Percentiles rank a stretch among this genome's conserved stretches.
phyloP scores from a whole-genome alignment of 2,329 filamentous ascomycete genomes.

The Pyrenophora tritici-repentis region DNA sequence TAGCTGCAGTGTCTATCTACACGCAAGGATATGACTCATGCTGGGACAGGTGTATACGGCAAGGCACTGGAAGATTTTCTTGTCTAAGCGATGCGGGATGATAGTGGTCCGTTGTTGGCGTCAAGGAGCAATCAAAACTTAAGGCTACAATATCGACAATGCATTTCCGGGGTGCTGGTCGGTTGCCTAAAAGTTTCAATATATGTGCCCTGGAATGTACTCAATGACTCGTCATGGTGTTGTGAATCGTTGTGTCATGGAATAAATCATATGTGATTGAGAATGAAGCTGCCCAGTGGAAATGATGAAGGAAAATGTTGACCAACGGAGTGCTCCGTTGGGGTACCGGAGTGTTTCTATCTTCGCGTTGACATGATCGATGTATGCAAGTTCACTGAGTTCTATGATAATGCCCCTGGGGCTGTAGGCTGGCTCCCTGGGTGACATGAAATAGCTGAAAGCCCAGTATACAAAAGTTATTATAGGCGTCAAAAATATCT shows the following conservation, averaged over 20 bases:
- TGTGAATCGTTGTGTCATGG: background rate
- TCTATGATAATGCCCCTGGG: background rate
- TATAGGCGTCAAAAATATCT: too few relatives aligned
- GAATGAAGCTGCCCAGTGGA: too few relatives aligned
- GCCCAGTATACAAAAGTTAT: too few relatives aligned
- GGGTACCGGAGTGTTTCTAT: background rate
- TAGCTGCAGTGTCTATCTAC: conserved; percentile 4
- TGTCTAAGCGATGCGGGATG: conserved; percentile 4
- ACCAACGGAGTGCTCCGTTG: background rate
- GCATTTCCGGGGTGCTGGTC: conserved; percentile 8
- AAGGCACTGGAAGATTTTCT: conserved; percentile 8
- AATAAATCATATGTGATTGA: background rate
- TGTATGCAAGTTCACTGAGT: background rate
- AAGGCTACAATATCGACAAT: background rate
- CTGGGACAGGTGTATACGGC: conserved; percentile 2
- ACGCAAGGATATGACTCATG: conserved; percentile 1
- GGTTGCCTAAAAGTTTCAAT: background rate
- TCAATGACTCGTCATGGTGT: background rate
- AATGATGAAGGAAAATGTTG: background rate
- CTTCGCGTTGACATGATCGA: background rate
- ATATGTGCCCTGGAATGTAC: background rate
- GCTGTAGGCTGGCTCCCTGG: conserved; percentile 9
- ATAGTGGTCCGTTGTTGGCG: conserved; percentile 6
- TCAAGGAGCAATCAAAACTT: conserved; percentile 3
- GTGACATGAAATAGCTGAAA: too few relatives aligned